A percentile compares a stretch with the other conserved stretches of the same genome.
Evolutionary conservation across 31 red algal genomes (phyloP).

Genomic region (Bonnemaisonia californica): DNA sequence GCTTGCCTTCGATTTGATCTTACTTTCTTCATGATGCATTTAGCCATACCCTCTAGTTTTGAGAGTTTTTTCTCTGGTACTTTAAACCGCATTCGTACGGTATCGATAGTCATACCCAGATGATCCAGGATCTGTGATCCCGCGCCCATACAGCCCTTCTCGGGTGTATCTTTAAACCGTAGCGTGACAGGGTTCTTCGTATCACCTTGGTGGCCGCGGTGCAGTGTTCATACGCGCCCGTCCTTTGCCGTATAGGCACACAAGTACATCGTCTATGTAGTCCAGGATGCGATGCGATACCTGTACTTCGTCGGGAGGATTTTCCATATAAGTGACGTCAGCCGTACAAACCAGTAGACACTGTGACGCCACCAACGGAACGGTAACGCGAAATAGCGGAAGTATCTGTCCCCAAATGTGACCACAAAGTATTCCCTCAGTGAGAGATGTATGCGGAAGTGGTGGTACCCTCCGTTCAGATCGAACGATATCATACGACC

Average conservation of each 20-base stretch:
- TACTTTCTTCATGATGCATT: not conserved
- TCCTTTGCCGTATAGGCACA: not conserved
- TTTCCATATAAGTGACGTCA: too few relatives aligned
- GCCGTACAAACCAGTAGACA: too few relatives aligned
- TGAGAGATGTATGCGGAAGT: not conserved
- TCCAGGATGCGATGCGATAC: not conserved
- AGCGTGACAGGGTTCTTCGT: not conserved
- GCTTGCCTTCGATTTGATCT: not conserved
- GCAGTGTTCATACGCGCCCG: not conserved
- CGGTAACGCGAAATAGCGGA: not conserved
- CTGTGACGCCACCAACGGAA: not conserved
- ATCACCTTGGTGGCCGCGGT: not conserved
- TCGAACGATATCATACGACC: not conserved
- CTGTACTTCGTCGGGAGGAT: not conserved
- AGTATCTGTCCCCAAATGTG: not conserved
- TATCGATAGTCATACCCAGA: not conserved
- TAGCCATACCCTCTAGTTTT: not conserved
- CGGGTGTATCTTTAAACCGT: not conserved
- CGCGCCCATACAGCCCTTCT: too few relatives aligned
- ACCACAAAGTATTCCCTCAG: slow-evolving; percentile 5
- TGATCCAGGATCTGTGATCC: too few relatives aligned
- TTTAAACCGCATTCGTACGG: not conserved
- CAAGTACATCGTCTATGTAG: slow-evolving; percentile 2
- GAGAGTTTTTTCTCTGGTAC: not conserved
- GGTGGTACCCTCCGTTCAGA: not conserved